phyloP scores from a whole-genome alignment of 1,139 yeast genomes.

The Yamadazyma friedrichii region DNA sequence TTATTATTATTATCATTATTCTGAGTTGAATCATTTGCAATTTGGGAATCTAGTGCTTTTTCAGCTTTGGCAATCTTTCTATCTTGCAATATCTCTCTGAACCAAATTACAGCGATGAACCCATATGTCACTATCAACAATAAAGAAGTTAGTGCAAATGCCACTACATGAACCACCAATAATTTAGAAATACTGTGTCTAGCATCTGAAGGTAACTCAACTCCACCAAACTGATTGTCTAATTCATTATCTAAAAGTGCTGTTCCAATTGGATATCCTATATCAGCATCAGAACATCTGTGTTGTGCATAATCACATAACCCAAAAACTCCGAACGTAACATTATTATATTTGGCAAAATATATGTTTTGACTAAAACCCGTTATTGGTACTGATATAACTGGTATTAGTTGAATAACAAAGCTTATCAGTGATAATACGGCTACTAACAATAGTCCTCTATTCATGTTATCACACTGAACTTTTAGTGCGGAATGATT shows the following conservation, averaged over 20 bases:
- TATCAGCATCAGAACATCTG: slow-evolving; percentile 31
- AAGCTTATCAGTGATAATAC: slow-evolving; percentile 29
- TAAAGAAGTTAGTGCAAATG: slow-evolving; percentile 34
- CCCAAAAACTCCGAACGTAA: slow-evolving; percentile 48
- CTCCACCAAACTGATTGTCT: slow-evolving; percentile 18
- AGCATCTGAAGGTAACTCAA: slow-evolving; percentile 41
- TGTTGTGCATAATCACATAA: slow-evolving; percentile 30
- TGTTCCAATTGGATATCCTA: slow-evolving; percentile 33
- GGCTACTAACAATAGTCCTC: slow-evolving; percentile 24
- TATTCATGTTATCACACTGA: slow-evolving; percentile 19
- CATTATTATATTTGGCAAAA: slow-evolving; percentile 30
- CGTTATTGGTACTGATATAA: slow-evolving; percentile 46
- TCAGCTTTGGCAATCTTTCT: slow-evolving; percentile 1
- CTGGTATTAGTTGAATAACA: slow-evolving; percentile 40
- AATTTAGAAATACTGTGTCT: slow-evolving; percentile 42
- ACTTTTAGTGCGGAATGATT: neutral
- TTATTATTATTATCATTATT: neutral
- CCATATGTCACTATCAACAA: slow-evolving; percentile 17
- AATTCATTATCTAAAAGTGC: slow-evolving; percentile 14
- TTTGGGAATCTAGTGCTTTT: neutral
- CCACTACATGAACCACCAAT: slow-evolving; percentile 45
- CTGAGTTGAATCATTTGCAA: neutral
- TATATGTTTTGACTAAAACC: slow-evolving; percentile 22
- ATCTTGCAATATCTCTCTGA: slow-evolving; percentile 6
- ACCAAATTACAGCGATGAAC: slow-evolving; percentile 5